Percentiles rank a stretch among this genome's conserved stretches.
These are phyloP conservation scores for Mallotus nudiflorus DNA, from an alignment of 345 rosid species.

Conservation along the genomic window DNA sequence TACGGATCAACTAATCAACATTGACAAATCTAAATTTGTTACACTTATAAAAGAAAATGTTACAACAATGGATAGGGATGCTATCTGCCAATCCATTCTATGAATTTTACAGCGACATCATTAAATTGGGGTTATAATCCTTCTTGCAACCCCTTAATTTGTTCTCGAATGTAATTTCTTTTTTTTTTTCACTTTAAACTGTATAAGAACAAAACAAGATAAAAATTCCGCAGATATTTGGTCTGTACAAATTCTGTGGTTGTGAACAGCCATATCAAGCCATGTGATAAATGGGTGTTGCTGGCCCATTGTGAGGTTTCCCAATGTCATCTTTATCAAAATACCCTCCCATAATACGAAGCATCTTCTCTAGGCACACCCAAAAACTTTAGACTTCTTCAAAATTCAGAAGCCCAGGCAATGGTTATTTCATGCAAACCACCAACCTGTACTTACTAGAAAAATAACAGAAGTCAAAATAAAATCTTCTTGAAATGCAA, in stretches of 20 bases:
- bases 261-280: constrained; percentile 7
- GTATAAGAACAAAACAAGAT: background rate
- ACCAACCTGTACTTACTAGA: constrained; percentile 1
- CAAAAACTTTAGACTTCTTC: background rate
- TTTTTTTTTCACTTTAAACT: background rate
- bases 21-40: background rate
- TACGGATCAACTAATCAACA: too few species aligned
- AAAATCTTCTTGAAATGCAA: too few species aligned
- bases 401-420: background rate
- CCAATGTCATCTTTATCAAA: background rate
- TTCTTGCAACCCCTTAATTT: constrained; percentile 8
- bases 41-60: background rate
- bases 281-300: background rate
- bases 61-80: constrained; percentile 1
- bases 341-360: background rate
- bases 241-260: constrained; percentile 14
- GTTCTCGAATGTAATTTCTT: background rate
- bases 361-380: background rate
- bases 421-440: constrained; percentile 7
- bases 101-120: background rate
- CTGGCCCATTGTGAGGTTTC: constrained; percentile 7
- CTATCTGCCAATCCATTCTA: background rate
- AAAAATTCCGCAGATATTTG: constrained; percentile 5
- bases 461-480: background rate
- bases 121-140: constrained; percentile 1